Base-by-base conservation (phyloP, 139 green algal species). In the Pleodorina starrii region DNA sequence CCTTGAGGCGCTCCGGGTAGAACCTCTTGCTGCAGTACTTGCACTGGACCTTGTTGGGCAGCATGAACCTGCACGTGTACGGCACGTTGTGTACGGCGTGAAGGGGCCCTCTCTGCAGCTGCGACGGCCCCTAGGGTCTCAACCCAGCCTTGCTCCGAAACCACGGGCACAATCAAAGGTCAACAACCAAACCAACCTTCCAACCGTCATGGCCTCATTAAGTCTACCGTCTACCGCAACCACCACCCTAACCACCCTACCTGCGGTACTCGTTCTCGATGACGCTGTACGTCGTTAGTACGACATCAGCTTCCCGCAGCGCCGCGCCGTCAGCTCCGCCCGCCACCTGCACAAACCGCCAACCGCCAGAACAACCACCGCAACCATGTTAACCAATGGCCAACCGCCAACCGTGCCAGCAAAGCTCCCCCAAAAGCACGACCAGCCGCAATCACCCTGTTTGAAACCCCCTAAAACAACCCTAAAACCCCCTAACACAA, bases 231-330 rank as follows among this genome's bases (percentile, higher is more conserved):
- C 54, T 32, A 5, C 5, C 29, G 54, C 51, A 60, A 60, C n/a
- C 48, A 57, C 63, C 63, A 78, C 71, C 38, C 40, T 27, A 35
- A 46, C 36, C 40, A 82, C 29, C 74, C 43, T 29, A 91, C 91
- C 86, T 91, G 57, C 93, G 84, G 91, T 94, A 97, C 87, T 99
- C 98, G 40, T 86, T 94, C 93, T 99, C 98, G 3, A 99, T 80
- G 25, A 95, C 96, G 68, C 84, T 92, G 94, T 99, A 99, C 10
- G 98, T 99, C 21, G 97, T 98, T 29, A 99, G 94, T 81, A 98
- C 97, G 11, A 99, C 94, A 71, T 99, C 97, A 10, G 94, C 95
- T 21, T 89, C 50, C 14, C 88, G 74, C 83, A 98, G 85, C 57
- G 92, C 80, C 57, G 90, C 82, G 16, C 89, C 21, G 85, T 95